Evolutionary conservation across 345 rosid genomes (phyloP), one percentile per base, ranked within the genome.

Genomic region (Bretschneidera sinensis): DNA sequence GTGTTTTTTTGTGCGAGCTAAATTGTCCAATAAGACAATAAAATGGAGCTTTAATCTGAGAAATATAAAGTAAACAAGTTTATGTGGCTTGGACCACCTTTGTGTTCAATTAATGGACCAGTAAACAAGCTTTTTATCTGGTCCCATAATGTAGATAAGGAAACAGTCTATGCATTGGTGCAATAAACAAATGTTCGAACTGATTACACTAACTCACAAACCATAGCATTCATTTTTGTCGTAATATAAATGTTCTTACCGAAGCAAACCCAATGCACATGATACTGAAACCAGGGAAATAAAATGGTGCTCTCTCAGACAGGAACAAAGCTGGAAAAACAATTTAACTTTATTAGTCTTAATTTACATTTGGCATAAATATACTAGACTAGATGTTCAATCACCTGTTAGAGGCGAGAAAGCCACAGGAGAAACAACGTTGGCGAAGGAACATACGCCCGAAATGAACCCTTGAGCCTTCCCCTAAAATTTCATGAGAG

Each of bases 391-490:
- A 25, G 55, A 60, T 28, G 45, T 52, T 1, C 9, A 24, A 19
- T 67, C 50, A 87, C 97, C 98, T 72, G 97, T 85, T 66, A 92
- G 70, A 51, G 98, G 97, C 33, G 94, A 85, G 79, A 92, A 89
- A 21, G 59, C 67, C 33, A 92, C 52, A 6, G 97, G 98, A 64
- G 94, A 84, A 52, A 88, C 61, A 43, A 89, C 79, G 51, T 81
- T 73, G 14, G 97, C 91, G 47, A 89, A 73, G 15, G 96, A 81
- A 57, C 85, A 72, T 61, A 92, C 81, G 63, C 98, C 91, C 24
- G 97, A 85, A 62, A 89, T 83, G 64, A 89, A 78, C 19, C 98
- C 97, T 71, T 92, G 97, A 65, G 91, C 91, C 81, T 83, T 92
- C 17, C 98, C 97, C 98, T 89, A 78, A 24, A 72, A 23, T 47